Evolutionary conservation across 768 basidiomycete species (phyloP).

Genomic region (Pholiota conissans): DNA sequence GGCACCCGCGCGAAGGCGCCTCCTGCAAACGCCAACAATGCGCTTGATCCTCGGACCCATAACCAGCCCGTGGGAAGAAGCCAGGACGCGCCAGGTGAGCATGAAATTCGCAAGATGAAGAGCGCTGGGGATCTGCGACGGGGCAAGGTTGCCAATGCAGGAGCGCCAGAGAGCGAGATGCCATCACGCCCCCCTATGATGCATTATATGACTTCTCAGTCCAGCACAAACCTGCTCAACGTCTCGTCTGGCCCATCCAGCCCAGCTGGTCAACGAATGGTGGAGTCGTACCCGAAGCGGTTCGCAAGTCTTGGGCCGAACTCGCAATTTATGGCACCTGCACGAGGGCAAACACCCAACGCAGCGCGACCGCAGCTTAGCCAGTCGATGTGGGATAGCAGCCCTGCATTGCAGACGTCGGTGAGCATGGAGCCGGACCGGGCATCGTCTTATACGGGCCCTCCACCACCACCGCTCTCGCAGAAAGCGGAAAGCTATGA

Average conservation of each 20-base stretch:
- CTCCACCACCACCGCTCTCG: conserved; percentile 5
- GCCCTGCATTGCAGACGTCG: not conserved
- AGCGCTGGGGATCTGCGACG: conserved; percentile 80
- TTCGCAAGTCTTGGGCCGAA: conserved; percentile 74
- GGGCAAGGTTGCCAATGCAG: conserved; percentile 32
- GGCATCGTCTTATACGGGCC: conserved; percentile 19
- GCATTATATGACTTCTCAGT: conserved; percentile 61
- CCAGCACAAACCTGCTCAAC: conserved; percentile 65
- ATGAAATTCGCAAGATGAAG: conserved; percentile 80
- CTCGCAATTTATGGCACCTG: conserved; percentile 34
- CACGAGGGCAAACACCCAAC: conserved; percentile 35
- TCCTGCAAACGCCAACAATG: conserved; percentile 6
- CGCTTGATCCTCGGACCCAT: conserved; percentile 20
- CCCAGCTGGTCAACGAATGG: conserved; percentile 27
- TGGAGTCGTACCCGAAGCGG: conserved; percentile 46
- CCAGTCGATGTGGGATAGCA: conserved; percentile 39
- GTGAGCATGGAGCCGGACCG: conserved; percentile 6
- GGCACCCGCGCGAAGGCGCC: conserved; percentile 39
- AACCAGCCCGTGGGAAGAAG: conserved; percentile 22
- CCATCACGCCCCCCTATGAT: conserved; percentile 38
- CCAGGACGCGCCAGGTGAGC: conserved; percentile 46
- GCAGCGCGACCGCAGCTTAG: conserved; percentile 40
- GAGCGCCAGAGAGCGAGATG: conserved; percentile 26
- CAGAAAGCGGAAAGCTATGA: conserved; percentile 13
- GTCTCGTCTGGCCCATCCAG: conserved; percentile 23